phyloP scores from a whole-genome alignment of 306 rosid species.

The Calophaca sinica region DNA sequence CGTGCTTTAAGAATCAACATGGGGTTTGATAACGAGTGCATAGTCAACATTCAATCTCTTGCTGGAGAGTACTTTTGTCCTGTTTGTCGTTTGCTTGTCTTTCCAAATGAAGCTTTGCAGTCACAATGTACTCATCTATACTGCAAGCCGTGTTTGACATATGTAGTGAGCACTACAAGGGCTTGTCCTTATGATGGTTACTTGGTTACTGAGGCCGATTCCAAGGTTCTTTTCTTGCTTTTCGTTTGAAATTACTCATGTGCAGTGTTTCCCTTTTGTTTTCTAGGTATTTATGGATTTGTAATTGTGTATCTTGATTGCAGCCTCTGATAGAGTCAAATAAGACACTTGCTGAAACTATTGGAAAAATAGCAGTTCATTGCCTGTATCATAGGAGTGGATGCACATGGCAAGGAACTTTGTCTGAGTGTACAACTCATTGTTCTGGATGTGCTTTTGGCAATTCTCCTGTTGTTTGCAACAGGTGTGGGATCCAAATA shows the following conservation, averaged over 20 bases:
- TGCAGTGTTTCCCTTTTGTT: not conserved
- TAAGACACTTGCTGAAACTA: conserved; percentile 83
- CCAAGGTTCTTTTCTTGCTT: conserved; percentile 69
- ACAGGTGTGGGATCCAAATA: conserved; percentile 88
- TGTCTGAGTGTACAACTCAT: conserved; percentile 83
- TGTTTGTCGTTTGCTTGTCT: conserved; percentile 90
- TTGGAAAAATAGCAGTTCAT: conserved; percentile 92
- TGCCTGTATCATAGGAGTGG: conserved; percentile 94
- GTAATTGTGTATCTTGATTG: conserved; percentile 42
- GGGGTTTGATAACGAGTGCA: conserved; percentile 99
- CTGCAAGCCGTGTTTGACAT: conserved; percentile 94
- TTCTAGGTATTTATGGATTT: conserved; percentile 22
- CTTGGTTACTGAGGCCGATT: conserved; percentile 90
- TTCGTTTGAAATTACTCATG: not conserved
- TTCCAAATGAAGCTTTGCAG: conserved; percentile 92
- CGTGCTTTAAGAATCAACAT: conserved; percentile 48
- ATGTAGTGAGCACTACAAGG: conserved; percentile 76
- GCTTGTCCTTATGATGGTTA: conserved; percentile 99
- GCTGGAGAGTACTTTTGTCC: conserved; percentile 99
- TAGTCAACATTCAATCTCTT: conserved; percentile 90
- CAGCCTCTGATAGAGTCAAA: conserved; percentile 89
- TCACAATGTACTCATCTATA: conserved; percentile 96
- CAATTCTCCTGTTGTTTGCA: conserved; percentile 94
- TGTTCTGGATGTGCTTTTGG: conserved; percentile 92
- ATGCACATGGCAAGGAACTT: conserved; percentile 93